A percentile compares a stretch with the other conserved stretches of the same genome.
Evolutionary conservation across 306 rosid genomes (phyloP).

Genomic region (Cercis canadensis): DNA sequence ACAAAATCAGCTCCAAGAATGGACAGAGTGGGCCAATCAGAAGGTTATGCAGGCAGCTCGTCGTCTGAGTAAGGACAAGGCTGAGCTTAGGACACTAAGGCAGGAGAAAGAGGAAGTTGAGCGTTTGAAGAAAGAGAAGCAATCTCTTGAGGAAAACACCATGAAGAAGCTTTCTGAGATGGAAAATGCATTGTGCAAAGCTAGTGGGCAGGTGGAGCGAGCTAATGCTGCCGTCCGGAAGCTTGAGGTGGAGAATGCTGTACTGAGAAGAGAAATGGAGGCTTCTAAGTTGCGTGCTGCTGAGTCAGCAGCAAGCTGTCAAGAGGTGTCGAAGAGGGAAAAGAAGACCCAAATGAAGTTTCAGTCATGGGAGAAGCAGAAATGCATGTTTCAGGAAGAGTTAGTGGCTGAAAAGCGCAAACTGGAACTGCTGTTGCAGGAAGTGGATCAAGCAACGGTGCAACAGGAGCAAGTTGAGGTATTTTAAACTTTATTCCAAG

Average conservation of each 20-base stretch:
- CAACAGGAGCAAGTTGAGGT: constrained; percentile 79
- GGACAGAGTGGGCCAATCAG: constrained; percentile 97
- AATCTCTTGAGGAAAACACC: constrained; percentile 76
- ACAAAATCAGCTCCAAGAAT: constrained; percentile 82
- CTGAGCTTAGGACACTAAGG: constrained; percentile 74
- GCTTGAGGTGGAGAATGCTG: constrained; percentile 82
- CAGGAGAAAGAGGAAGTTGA: constrained; percentile 94
- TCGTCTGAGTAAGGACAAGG: constrained; percentile 85
- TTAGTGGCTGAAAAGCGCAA: constrained; percentile 62
- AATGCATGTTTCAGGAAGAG: constrained; percentile 71
- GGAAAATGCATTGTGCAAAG: constrained; percentile 85
- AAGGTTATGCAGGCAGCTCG: constrained; percentile 98
- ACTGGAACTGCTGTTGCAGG: constrained; percentile 57
- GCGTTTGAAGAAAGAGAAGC: constrained; percentile 82
- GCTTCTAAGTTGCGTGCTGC: constrained; percentile 68
- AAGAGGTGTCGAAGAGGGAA: constrained; percentile 81
- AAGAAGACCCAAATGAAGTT: constrained; percentile 64
- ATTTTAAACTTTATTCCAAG: constrained; percentile 37
- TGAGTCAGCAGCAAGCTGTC: constrained; percentile 83
- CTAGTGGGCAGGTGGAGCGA: constrained; percentile 83
- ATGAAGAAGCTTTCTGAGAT: constrained; percentile 89
- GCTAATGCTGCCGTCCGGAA: constrained; percentile 78
- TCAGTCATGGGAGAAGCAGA: constrained; percentile 88
- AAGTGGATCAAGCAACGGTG: constrained; percentile 65
- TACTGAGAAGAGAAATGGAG: constrained; percentile 84